A percentile compares a stretch with the other conserved stretches of the same genome.
These are phyloP conservation scores for Buxus sempervirens DNA, from an alignment of 164 flowering plant species.

Conservation along the genomic window DNA sequence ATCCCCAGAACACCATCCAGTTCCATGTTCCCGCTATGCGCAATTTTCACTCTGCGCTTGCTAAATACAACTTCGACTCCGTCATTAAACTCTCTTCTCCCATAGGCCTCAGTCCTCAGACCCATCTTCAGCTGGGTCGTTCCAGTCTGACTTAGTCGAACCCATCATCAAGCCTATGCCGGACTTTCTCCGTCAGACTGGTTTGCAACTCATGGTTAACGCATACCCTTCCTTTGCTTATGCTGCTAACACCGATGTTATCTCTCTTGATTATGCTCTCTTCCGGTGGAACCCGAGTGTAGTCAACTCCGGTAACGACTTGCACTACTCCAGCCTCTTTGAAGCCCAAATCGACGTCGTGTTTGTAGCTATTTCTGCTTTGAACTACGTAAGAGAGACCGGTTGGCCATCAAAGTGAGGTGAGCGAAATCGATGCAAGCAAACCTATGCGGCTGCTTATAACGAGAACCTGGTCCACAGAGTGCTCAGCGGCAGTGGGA, in stretches of 20 bases:
- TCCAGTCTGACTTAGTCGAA: constrained; percentile 46
- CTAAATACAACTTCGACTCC: constrained; percentile 30
- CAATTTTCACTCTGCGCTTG: constrained; percentile 57
- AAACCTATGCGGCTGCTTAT: constrained; percentile 64
- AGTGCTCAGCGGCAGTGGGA: too few species aligned
- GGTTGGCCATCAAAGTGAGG: constrained; percentile 94
- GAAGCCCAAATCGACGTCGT: constrained; percentile 95
- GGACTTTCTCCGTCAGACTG: constrained; percentile 49
- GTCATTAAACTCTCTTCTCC: constrained; percentile 76
- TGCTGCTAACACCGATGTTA: constrained; percentile 47
- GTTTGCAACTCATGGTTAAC: constrained; percentile 74
- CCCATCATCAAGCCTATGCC: constrained; percentile 77
- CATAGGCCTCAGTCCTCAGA: constrained; percentile 61
- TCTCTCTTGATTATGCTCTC: constrained; percentile 80
- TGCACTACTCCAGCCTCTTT: too few species aligned
- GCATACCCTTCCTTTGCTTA: constrained; percentile 93
- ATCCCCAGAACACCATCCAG: constrained; percentile 51
- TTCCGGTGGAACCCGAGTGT: constrained; percentile 51
- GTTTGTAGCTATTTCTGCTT: constrained; percentile 60
- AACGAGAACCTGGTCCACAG: too few species aligned
- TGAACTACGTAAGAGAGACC: constrained; percentile 64
- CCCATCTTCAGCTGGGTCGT: constrained; percentile 82
- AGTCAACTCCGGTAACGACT: too few species aligned
- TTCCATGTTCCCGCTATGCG: constrained; percentile 78
- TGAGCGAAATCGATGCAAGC: constrained; percentile 61